Percentiles rank a stretch among this genome's conserved stretches.
Conservation (phyloP, 78 protist species). For the Carpediemonas membranifera region DNA sequence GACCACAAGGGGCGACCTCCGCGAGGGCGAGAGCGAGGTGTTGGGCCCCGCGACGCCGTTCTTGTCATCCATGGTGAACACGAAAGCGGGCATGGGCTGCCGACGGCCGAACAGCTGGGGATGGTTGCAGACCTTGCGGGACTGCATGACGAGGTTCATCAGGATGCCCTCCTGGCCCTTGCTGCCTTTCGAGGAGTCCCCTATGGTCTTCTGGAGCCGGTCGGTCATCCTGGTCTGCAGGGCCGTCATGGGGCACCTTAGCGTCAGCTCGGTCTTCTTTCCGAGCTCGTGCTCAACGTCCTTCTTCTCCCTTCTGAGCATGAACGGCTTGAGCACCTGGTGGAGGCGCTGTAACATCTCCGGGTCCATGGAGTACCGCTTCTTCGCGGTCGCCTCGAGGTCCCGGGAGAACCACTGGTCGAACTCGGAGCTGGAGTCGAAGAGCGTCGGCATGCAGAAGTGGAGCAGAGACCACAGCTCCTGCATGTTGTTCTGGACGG, state of each 20-base stretch:
- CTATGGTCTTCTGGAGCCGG: no score
- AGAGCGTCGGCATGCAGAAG: conserved; percentile 21
- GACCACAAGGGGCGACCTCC: no score
- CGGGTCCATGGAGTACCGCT: not conserved
- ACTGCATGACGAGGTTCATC: conserved; percentile 78
- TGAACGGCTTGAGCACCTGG: conserved; percentile 58
- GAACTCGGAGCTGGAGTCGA: conserved; percentile 37
- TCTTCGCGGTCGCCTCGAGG: not conserved
- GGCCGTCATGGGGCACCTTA: conserved; percentile 46
- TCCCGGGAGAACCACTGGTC: conserved; percentile 30
- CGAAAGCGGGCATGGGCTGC: no score
- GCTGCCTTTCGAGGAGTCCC: not conserved
- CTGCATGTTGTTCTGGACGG: conserved; percentile 75
- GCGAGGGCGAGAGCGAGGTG: no score
- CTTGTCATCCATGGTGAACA: no score
- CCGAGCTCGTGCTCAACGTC: conserved; percentile 77
- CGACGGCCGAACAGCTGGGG: conserved; percentile 78
- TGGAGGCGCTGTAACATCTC: not conserved
- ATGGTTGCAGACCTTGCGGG: conserved; percentile 81
- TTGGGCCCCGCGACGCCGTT: no score
- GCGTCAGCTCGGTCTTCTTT: conserved; percentile 44
- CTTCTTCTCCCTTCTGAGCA: conserved; percentile 67
- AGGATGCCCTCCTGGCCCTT: conserved; percentile 13
- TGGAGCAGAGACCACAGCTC: conserved; percentile 44
- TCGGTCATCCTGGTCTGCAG: conserved; percentile 62